These are phyloP conservation scores for Apiospora rasikravindrae DNA, from an alignment of 2,329 filamentous ascomycete genomes.

Conservation along the genomic window DNA sequence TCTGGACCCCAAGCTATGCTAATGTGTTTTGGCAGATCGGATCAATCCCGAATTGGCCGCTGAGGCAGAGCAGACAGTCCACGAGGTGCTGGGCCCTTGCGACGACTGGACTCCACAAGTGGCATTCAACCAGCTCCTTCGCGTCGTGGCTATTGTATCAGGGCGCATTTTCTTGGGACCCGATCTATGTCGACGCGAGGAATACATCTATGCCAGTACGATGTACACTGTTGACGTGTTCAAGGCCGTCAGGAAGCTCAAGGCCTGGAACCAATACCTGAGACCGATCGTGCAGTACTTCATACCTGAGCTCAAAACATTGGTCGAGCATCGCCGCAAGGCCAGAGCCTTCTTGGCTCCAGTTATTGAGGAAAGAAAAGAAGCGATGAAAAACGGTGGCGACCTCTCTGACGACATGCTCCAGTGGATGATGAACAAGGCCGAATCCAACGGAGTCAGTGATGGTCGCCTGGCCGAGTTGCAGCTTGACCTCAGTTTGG, in stretches of 20 bases:
- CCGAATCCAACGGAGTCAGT: slow-evolving; percentile 36
- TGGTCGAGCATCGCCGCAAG: slow-evolving; percentile 39
- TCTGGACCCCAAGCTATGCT: not conserved
- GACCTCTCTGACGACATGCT: slow-evolving; percentile 50
- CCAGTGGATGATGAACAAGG: slow-evolving; percentile 50
- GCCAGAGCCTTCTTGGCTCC: slow-evolving; percentile 41
- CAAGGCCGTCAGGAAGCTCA: slow-evolving; percentile 36
- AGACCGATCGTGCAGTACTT: slow-evolving; percentile 40
- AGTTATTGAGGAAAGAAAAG: slow-evolving; percentile 37
- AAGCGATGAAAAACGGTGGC: slow-evolving; percentile 28
- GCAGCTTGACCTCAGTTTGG: slow-evolving; percentile 51
- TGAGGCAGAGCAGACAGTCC: slow-evolving; percentile 44
- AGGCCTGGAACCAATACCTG: slow-evolving; percentile 35
- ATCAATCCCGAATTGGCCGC: slow-evolving; percentile 45
- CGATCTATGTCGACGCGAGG: slow-evolving; percentile 50
- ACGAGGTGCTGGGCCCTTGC: slow-evolving; percentile 41
- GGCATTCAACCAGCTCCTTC: slow-evolving; percentile 47
- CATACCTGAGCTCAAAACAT: slow-evolving; percentile 41
- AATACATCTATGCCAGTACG: slow-evolving; percentile 53
- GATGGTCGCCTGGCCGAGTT: slow-evolving; percentile 43
- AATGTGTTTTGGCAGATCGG: slow-evolving; percentile 27
- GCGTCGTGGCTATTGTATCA: slow-evolving; percentile 52
- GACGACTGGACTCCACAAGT: slow-evolving; percentile 47
- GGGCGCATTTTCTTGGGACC: slow-evolving; percentile 54
- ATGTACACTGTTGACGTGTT: slow-evolving; percentile 53